These are phyloP conservation scores for Geranium incanum DNA, from an alignment of 441 rosid genomes.

Conservation along the genomic window DNA sequence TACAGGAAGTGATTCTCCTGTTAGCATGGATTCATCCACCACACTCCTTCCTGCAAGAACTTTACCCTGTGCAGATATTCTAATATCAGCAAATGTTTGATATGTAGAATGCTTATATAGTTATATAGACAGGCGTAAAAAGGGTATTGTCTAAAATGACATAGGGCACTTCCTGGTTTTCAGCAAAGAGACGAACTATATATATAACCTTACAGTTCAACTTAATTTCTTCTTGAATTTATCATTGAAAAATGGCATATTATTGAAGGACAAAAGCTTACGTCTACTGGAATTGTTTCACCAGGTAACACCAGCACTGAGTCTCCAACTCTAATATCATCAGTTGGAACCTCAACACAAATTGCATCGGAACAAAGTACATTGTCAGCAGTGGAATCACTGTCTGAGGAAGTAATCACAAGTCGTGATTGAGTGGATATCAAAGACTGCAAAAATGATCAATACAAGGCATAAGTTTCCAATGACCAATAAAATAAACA, in stretches of 20 bases:
- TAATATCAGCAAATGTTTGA: constrained; percentile 20
- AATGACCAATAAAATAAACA: not conserved
- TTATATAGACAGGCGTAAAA: not conserved
- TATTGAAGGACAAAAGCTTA: constrained; percentile 32
- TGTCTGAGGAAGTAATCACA: constrained; percentile 68
- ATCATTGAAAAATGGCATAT: not conserved
- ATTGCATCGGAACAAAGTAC: constrained; percentile 77
- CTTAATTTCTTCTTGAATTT: not conserved
- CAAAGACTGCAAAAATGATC: constrained; percentile 61
- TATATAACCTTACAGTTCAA: not conserved
- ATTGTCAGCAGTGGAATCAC: constrained; percentile 41
- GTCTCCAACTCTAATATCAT: constrained; percentile 86
- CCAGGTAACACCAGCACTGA: constrained; percentile 79
- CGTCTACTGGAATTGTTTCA: constrained; percentile 90
- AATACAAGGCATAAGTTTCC: constrained; percentile 10
- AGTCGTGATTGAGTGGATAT: constrained; percentile 80
- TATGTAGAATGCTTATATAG: not conserved
- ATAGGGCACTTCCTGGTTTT: not conserved
- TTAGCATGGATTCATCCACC: constrained; percentile 96
- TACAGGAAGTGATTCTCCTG: constrained; percentile 92
- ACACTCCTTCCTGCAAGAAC: constrained; percentile 90
- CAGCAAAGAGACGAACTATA: constrained; percentile 7
- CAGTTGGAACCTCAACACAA: constrained; percentile 72
- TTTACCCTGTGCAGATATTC: constrained; percentile 47
- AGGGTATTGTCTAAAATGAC: constrained; percentile 3